Percentiles rank a stretch among this genome's conserved stretches.
phyloP scores from a whole-genome alignment of 805 yeast genomes.

The Hanseniaspora taiwanica region DNA sequence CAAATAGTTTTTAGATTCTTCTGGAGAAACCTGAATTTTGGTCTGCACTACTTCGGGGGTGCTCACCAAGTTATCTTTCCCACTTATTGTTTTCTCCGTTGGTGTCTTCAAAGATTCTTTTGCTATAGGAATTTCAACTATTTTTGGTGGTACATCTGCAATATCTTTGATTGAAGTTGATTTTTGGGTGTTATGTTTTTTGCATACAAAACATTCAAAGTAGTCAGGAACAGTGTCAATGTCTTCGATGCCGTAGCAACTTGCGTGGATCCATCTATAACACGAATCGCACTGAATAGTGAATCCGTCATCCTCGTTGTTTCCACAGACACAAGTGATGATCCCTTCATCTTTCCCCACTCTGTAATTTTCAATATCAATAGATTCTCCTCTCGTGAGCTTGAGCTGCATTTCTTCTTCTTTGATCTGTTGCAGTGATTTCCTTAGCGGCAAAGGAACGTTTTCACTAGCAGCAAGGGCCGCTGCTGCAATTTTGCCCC shows the following conservation, averaged over 20 bases:
- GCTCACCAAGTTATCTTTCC: slow-evolving; percentile 1
- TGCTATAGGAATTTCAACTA: slow-evolving; percentile 12
- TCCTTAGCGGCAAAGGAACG: slow-evolving; percentile 45
- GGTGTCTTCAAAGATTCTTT: slow-evolving; percentile 1
- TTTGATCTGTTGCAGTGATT: slow-evolving; percentile 5
- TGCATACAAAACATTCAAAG: slow-evolving; percentile 70
- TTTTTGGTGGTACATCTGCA: no score
- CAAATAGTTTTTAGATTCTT: no score
- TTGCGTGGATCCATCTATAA: slow-evolving; percentile 88
- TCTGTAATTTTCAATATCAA: slow-evolving; percentile 29
- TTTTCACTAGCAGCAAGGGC: slow-evolving; percentile 76
- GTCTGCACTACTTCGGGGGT: no score
- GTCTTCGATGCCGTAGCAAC: slow-evolving; percentile 69
- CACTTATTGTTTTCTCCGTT: slow-evolving; percentile 2
- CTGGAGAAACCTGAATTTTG: no score
- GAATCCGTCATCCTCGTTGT: slow-evolving; percentile 81
- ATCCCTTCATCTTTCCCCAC: slow-evolving; percentile 75
- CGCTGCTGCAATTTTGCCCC: slow-evolving; percentile 69
- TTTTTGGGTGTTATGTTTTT: slow-evolving; percentile 38
- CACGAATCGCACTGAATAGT: slow-evolving; percentile 92
- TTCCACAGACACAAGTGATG: slow-evolving; percentile 82
- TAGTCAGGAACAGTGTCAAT: slow-evolving; percentile 71
- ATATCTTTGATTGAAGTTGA: no score
- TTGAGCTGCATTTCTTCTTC: slow-evolving; percentile 5
- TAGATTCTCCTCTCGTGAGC: not conserved